Conservation (phyloP, 768 basidiomycete species). For the Cyclocybe cylindracea region DNA sequence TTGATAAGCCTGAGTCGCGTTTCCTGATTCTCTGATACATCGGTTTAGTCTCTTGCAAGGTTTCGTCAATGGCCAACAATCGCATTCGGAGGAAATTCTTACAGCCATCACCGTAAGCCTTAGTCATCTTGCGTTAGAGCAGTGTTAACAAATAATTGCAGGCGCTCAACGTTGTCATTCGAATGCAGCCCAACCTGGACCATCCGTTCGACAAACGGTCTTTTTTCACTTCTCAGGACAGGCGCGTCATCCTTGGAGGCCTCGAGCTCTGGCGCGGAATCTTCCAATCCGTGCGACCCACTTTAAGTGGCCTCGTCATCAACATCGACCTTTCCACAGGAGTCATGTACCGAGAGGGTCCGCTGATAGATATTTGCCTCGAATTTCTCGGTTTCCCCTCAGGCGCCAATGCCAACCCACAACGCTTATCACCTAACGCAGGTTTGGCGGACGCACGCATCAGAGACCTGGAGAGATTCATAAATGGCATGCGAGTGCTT, state of each 20-base stretch:
- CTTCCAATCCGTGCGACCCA: slow-evolving; percentile 78
- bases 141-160: slow-evolving; percentile 19
- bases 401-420: neutral
- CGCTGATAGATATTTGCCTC: slow-evolving; percentile 57
- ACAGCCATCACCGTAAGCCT: slow-evolving; percentile 57
- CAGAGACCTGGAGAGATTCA: slow-evolving; percentile 31
- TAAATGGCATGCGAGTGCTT: slow-evolving; percentile 33
- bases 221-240: slow-evolving; percentile 65
- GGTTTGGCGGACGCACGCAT: no score
- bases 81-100: slow-evolving; percentile 57
- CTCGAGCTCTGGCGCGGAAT: slow-evolving; percentile 78
- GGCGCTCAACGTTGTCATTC: slow-evolving; percentile 75
- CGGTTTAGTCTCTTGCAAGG: slow-evolving; percentile 52
- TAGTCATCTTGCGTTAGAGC: no score
- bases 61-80: slow-evolving; percentile 60
- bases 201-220: slow-evolving; percentile 76
- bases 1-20: neutral
- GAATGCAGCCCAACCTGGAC: slow-evolving; percentile 69
- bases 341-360: slow-evolving; percentile 70
- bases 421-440: neutral
- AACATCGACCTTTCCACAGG: slow-evolving; percentile 82
- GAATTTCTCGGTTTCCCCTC: slow-evolving; percentile 42
- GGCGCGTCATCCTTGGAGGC: slow-evolving; percentile 55
- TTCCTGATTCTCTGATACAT: neutral
- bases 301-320: slow-evolving; percentile 60